Base-by-base conservation (phyloP, 2,329 filamentous ascomycete species). In the Ilyonectria destructans region DNA sequence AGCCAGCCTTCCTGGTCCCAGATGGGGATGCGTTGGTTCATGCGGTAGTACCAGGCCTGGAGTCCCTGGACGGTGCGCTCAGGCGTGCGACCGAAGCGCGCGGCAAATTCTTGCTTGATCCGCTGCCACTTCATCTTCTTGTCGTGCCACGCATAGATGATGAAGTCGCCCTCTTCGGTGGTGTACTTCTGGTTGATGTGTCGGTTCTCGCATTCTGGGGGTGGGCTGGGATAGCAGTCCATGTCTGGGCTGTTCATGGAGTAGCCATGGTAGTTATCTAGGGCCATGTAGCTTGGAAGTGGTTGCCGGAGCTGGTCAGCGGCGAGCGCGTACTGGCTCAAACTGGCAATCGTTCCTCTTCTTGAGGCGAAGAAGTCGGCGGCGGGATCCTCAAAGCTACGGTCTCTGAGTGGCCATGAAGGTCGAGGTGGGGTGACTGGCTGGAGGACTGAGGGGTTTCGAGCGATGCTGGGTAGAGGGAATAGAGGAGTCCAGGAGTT, bases 111-210 rank as follows among this genome's bases (percentile, higher is more conserved):
- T 59, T 81, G 77, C 74, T 81, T 80, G 66, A 83, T 81, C 17
- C 75, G 77, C 56, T 82, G 77, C 82, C 82, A 84, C 71, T 81
- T 82, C 65, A 82, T 75, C 70, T 82, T 82, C 76, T 80, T 82
- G 69, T 84, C 82, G 65, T 83, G 81, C 75, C 80, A 83, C n/a
- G 79, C 79, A 67, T 83, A 84, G 67, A 83, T 82, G 74, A 83
- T 83, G 62, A 82, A 84, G 71, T 83, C 82, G 17, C 82, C 81
- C 68, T 84, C 81, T 67, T 84, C 82, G 1, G 79, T 80, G 0
- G 81, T 83, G 73, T 84, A 84, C 72, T 84, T 83, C 57, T 83
- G 80, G 72, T 84, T 84, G 69, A 82, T 82, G 68, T 83, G 81
- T 26, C 80, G 74, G 55, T 79, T 80, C 68, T 83, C 80, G 13